Evolutionary conservation across 177 flowering plant genomes (phyloP).

Genomic region (Vitis hybrid): DNA sequence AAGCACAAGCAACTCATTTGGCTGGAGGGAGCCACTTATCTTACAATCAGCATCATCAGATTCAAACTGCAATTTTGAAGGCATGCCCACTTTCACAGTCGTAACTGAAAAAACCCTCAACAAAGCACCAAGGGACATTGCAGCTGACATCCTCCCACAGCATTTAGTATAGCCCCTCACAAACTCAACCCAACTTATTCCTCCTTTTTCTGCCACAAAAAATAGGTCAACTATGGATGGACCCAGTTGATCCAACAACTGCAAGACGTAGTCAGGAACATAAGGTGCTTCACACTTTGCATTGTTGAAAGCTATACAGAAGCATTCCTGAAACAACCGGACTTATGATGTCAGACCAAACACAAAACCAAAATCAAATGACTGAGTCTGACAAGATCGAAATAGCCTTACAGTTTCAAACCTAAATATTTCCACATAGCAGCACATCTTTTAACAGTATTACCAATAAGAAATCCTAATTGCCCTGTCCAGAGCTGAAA

Average conservation of each 20-base stretch:
- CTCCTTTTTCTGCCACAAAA: constrained; percentile 55
- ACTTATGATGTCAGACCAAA: constrained; percentile 4
- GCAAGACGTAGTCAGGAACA: constrained; percentile 38
- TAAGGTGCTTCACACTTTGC: constrained; percentile 26
- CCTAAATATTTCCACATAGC: too few relatives aligned
- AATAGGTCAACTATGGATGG: constrained; percentile 57
- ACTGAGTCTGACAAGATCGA: background rate
- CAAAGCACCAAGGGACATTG: constrained; percentile 46
- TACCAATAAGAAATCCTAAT: too few relatives aligned
- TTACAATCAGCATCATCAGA: constrained; percentile 60
- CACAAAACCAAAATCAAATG: background rate
- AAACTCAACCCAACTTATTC: constrained; percentile 73
- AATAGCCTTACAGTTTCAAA: background rate
- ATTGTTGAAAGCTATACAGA: constrained; percentile 32
- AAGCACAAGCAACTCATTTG: constrained; percentile 58
- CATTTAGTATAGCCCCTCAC: constrained; percentile 71
- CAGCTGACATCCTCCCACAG: constrained; percentile 65
- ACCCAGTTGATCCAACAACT: constrained; percentile 58
- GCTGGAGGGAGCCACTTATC: constrained; percentile 52
- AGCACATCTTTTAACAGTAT: too few relatives aligned
- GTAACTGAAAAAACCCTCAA: constrained; percentile 53
- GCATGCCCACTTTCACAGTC: constrained; percentile 46
- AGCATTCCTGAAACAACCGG: constrained; percentile 56
- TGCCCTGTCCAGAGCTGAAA: too few relatives aligned
- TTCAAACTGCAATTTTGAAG: constrained; percentile 54